Evolutionary conservation across 2,329 filamentous ascomycete species (phyloP), one percentile per base, ranked within the genome.

Genomic region (Cladosporium sp.): DNA sequence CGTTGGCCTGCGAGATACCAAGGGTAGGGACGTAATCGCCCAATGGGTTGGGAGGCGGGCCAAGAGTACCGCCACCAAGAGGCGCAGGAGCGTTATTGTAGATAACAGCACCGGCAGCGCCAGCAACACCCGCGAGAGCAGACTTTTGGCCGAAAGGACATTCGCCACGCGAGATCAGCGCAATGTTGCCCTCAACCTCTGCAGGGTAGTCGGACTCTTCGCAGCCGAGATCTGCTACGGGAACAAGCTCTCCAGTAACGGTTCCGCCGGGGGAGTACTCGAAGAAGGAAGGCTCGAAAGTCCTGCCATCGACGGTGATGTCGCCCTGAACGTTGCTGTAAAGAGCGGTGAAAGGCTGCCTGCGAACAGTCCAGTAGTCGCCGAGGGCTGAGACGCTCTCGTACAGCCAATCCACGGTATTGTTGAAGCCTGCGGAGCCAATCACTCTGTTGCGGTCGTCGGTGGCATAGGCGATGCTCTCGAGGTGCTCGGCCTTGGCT

Each of bases 101-200:
- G 43, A 93, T 75, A 12, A 93, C 69, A 1, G 83, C 85, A 1
- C 83, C 87, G 3, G 80, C 67, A 4, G 88, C 88, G 16, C 86
- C 85, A 1, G 85, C 85, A 42, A 72, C 75, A 36, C 83, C 84
- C 5, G 88, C 86, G 12, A 79, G 70, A 47, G 76, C 76, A 1
- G 84, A 84, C 71, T 93, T 93, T 52, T 75, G 68, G 9, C 83
- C 85, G 58, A 92, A 93, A 7, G 80, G 58, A 62, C 88, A 93
- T 1, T 69, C 74, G 47, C 88, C 88, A 49, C 88, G 82, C 25
- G 76, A 73, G 55, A 93, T 77, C 32, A 93, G 73, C 8, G 84
- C 86, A 52, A 93, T 83, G 51, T 80, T 80, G 43, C 82, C 84
- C 8, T 71, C 65, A 3, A 84, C 69, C 1, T 71, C 67, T 1